Percentiles rank a stretch among this genome's conserved stretches.
phyloP scores from a whole-genome alignment of 179 eudicot species.

The Spinacia oleracea region DNA sequence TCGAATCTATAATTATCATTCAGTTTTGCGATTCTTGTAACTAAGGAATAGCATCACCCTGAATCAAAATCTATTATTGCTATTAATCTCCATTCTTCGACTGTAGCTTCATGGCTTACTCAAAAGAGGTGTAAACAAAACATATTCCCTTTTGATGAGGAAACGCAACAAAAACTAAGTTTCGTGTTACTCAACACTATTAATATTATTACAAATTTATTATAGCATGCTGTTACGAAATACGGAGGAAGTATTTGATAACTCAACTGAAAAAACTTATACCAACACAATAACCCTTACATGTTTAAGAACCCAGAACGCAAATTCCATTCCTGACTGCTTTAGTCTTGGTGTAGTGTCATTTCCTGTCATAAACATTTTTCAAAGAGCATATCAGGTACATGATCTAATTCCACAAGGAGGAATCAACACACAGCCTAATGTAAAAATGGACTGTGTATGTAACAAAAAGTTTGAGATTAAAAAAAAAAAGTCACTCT shows the following conservation, averaged over 20 bases:
- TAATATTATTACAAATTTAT: not conserved
- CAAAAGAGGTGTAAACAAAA: not conserved
- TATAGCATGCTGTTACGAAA: not conserved
- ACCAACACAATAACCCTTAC: constrained; percentile 44
- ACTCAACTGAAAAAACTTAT: not conserved
- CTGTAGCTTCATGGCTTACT: not conserved
- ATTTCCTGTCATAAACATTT: constrained; percentile 49
- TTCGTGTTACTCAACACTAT: not conserved
- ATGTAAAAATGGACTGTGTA: not conserved
- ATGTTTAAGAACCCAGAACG: constrained; percentile 98
- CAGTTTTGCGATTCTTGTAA: not conserved
- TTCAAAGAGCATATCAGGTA: constrained; percentile 12
- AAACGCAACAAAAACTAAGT: not conserved
- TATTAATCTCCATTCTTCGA: not conserved
- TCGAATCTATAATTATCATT: not conserved
- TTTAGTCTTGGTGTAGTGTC: constrained; percentile 85
- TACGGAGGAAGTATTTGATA: not conserved
- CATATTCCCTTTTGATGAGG: not conserved
- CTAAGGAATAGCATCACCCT: not conserved
- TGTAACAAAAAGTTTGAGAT: not conserved
- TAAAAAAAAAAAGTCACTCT: not conserved
- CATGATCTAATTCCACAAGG: constrained; percentile 10
- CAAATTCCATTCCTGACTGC: constrained; percentile 97
- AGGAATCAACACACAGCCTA: constrained; percentile 1
- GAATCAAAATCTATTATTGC: not conserved